Conservation (phyloP, 768 basidiomycete species). For the Hydnum rufescens region DNA sequence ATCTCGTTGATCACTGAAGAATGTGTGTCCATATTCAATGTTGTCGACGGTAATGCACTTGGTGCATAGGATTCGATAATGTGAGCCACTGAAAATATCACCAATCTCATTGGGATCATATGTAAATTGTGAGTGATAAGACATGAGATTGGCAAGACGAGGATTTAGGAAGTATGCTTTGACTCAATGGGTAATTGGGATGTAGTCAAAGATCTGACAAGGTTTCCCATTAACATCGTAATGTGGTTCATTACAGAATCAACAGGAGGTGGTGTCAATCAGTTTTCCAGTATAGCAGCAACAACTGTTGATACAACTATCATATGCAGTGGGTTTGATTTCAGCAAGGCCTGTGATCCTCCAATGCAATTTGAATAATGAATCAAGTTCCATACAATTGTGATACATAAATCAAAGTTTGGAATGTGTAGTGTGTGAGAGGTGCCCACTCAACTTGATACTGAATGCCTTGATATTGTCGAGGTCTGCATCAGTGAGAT, state of each 20-base stretch:
- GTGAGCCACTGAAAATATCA: conserved; percentile 22
- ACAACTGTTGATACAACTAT: conserved; percentile 29
- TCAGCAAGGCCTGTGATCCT: conserved; percentile 8
- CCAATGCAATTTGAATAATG: conserved; percentile 2
- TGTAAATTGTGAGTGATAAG: conserved; percentile 17
- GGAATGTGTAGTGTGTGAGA: background rate
- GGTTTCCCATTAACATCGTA: conserved; percentile 13
- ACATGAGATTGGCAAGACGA: conserved; percentile 13
- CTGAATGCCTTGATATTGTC: background rate
- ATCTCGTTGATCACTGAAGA: conserved; percentile 23
- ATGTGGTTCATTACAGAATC: conserved; percentile 19
- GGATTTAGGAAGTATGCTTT: conserved; percentile 14
- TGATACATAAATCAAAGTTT: background rate
- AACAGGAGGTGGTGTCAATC: conserved; percentile 17
- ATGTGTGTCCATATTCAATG: conserved; percentile 12
- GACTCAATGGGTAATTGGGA: conserved; percentile 23
- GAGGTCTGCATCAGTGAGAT: background rate
- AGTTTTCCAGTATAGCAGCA: conserved; percentile 20
- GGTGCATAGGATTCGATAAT: conserved; percentile 16
- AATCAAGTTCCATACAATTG: background rate
- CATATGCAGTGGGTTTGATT: conserved; percentile 18
- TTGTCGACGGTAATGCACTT: conserved; percentile 17
- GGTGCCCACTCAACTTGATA: background rate
- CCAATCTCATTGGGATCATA: conserved; percentile 12
- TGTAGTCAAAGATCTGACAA: conserved; percentile 18